Base-by-base conservation (phyloP, 495 filamentous ascomycete genomes). In the Hypoxylon trugodes region DNA sequence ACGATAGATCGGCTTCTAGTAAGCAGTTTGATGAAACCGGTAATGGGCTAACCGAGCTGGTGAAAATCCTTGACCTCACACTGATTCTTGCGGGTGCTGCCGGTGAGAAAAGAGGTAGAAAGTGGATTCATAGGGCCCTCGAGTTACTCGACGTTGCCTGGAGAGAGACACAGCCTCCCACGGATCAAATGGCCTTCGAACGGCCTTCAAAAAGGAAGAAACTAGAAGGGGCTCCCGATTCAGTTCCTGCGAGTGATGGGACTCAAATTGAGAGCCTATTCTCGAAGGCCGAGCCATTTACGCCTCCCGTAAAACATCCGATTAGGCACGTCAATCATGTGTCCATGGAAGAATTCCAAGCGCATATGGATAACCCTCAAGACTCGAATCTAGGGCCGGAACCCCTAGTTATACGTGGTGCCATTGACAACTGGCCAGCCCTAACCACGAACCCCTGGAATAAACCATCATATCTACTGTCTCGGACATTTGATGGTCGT, bases 71-170 rank as follows among this genome's bases (percentile, higher is more conserved):
- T 0, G 95, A 98, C 62, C 87, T 87, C 71, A 89, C 91, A 0
- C 68, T 95, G 42, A 94, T 96, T 42, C 87, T 96, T 71, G 83
- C 91, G 18, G 95, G 93, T 0, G 90, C 86, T 0, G 85, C 87
- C 2, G 72, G 82, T 2, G 40, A 68, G 22, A 35, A 25, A 3
- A 66, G 81, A 8, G 84, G 89, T n/a, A 82, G 83, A 55, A 72
- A 66, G n/a, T 79, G 86, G 68, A 81, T 94, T 42, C 82, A 90
- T 46, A 54, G 63, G 28, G 69, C 86, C 1, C 67, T 91, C 10
- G 69, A 72, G 0, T 59, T 80, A 13, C 71, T 89, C 21, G 73
- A 79, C 24, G 51, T 65, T 2, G 66, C 75, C 19, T 71, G 69
- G 64, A 38, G n/a, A 33, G 59, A 37, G 12, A 22, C 25, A 35